Evolutionary conservation across 2,329 filamentous ascomycete genomes (phyloP).

Genomic region (Botrytis deweyae): DNA sequence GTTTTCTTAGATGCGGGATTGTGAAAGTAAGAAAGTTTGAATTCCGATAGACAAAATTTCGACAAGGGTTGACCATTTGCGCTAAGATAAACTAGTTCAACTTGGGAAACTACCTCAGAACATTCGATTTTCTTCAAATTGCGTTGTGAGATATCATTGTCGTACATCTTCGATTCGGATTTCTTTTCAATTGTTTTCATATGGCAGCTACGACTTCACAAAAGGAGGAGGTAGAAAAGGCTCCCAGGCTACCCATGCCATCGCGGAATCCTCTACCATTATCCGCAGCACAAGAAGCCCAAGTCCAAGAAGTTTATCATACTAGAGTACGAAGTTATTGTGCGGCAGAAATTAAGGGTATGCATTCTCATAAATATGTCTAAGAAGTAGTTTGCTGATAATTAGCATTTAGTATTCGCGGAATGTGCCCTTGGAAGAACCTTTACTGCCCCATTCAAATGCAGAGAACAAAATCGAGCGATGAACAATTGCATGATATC

Average conservation of each 20-base stretch:
- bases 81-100: slow-evolving; percentile 18
- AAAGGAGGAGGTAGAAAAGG: slow-evolving; percentile 30
- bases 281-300: slow-evolving; percentile 75
- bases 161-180: slow-evolving; percentile 2
- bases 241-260: slow-evolving; percentile 45
- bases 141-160: neutral
- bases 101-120: slow-evolving; percentile 18
- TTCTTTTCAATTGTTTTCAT: slow-evolving; percentile 8
- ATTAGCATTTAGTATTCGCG: slow-evolving; percentile 72
- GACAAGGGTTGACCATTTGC: slow-evolving; percentile 6
- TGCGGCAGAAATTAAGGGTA: slow-evolving; percentile 75
- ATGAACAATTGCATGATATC: slow-evolving; percentile 96
- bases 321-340: slow-evolving; percentile 75
- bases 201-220: slow-evolving; percentile 38
- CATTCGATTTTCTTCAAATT: slow-evolving; percentile 19
- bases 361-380: slow-evolving; percentile 23
- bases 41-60: slow-evolving; percentile 11
- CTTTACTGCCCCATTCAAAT: slow-evolving; percentile 83
- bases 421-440: slow-evolving; percentile 84
- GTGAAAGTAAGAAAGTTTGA: slow-evolving; percentile 4
- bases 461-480: slow-evolving; percentile 70
- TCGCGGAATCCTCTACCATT: slow-evolving; percentile 79
- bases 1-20: neutral
- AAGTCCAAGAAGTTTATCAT: slow-evolving; percentile 79
- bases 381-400: slow-evolving; percentile 5